phyloP scores from a whole-genome alignment of 2,329 filamentous ascomycete species.

The Alternaria ethzedia region DNA sequence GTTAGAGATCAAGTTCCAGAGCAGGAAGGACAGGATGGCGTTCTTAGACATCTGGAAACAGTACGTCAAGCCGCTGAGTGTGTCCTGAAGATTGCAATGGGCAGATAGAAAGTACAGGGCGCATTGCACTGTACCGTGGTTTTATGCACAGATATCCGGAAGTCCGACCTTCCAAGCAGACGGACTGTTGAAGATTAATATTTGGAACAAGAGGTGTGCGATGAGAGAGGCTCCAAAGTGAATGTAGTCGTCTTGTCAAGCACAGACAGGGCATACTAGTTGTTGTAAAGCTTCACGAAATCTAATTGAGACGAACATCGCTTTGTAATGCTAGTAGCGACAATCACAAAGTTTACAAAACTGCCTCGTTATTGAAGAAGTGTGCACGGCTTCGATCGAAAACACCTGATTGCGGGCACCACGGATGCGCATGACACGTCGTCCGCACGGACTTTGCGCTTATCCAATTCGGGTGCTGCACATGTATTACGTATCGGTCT shows the following conservation, averaged over 20 bases:
- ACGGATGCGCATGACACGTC: not conserved
- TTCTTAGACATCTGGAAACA: constrained; percentile 38
- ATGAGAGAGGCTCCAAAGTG: not conserved
- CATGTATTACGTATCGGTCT: not conserved
- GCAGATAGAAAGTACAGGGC: not conserved
- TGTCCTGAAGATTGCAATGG: not conserved
- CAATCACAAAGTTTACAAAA: not conserved
- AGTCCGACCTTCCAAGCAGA: not conserved
- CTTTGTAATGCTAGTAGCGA: not conserved
- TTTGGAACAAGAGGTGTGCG: not conserved
- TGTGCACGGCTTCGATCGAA: not conserved
- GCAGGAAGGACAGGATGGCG: constrained; percentile 31
- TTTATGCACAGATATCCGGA: not conserved
- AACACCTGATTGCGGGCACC: not conserved
- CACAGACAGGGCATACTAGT: not conserved
- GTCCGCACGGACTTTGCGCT: not conserved
- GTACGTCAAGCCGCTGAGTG: constrained; percentile 28
- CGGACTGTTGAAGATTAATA: not conserved
- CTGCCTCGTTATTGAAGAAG: not conserved
- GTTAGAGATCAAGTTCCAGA: constrained; percentile 38
- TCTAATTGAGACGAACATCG: not conserved
- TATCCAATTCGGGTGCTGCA: not conserved
- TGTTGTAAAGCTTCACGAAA: not conserved
- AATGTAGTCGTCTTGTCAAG: not conserved
- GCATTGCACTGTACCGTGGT: not conserved